Percentiles rank a stretch among this genome's conserved stretches.
Evolutionary conservation across 805 yeast species (phyloP).

Genomic region (Pichia pseudocactophila): DNA sequence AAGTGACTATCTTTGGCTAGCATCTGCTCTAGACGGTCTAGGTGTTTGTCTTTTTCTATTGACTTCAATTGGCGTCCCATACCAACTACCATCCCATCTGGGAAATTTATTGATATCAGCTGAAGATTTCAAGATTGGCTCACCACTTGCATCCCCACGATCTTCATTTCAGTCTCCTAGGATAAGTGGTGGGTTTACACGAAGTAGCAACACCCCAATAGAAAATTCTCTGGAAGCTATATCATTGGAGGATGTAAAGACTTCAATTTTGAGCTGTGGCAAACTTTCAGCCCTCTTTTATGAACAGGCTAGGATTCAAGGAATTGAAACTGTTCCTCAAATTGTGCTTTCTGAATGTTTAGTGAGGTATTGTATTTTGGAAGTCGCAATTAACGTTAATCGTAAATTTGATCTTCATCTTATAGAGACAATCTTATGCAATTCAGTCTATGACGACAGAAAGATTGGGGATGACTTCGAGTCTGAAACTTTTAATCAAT

Average conservation of each 20-base stretch:
- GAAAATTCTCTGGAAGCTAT: conserved; percentile 11
- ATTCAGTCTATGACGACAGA: conserved; percentile 12
- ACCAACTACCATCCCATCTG: conserved; percentile 35
- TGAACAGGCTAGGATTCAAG: conserved; percentile 42
- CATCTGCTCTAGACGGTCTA: conserved; percentile 75
- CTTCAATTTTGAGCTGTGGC: conserved; percentile 31
- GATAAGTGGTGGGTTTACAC: conserved; percentile 8
- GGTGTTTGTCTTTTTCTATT: conserved; percentile 57
- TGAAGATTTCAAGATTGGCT: conserved; percentile 19
- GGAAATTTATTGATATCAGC: conserved; percentile 17
- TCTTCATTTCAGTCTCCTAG: conserved; percentile 31
- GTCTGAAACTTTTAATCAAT: conserved; percentile 36
- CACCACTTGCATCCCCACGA: conserved; percentile 38
- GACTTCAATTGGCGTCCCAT: conserved; percentile 45
- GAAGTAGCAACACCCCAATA: conserved; percentile 1
- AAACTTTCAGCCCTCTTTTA: conserved; percentile 35
- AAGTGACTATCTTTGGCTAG: conserved; percentile 82
- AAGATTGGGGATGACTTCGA: conserved; percentile 11
- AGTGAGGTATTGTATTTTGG: conserved; percentile 52
- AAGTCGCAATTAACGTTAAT: conserved; percentile 43
- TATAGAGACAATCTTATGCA: conserved; percentile 37
- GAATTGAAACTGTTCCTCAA: conserved; percentile 76
- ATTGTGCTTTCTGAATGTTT: conserved; percentile 67
- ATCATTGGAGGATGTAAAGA: conserved; percentile 23
- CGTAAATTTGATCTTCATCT: conserved; percentile 38